Percentiles rank a stretch among this genome's conserved stretches.
Evolutionary conservation across 2,329 filamentous ascomycete genomes (phyloP).

Genomic region (Sporothrix brunneoviolacea): DNA sequence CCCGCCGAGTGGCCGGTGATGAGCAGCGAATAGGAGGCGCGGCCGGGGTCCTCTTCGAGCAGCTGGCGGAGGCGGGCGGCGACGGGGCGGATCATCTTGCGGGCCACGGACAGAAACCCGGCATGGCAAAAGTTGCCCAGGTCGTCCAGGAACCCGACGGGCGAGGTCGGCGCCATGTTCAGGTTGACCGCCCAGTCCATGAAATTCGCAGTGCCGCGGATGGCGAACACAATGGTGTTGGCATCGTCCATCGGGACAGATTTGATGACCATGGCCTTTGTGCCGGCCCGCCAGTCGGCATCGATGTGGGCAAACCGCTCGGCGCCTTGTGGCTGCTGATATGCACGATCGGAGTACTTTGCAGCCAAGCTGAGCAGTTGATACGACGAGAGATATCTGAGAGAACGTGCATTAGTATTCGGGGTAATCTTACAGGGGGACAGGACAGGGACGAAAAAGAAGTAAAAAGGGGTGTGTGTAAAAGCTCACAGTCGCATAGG

Average conservation of each 20-base stretch:
- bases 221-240: conserved; percentile 75
- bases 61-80: conserved; percentile 63
- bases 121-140: conserved; percentile 69
- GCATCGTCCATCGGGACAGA: conserved; percentile 71
- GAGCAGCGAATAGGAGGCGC: conserved; percentile 62
- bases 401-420: too few relatives aligned
- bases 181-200: conserved; percentile 86
- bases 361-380: conserved; percentile 73
- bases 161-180: conserved; percentile 58
- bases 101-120: conserved; percentile 70
- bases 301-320: conserved; percentile 64
- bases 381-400: conserved; percentile 65
- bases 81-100: conserved; percentile 67
- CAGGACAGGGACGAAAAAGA: background rate
- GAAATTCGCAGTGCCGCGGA: conserved; percentile 72
- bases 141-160: conserved; percentile 70
- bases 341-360: conserved; percentile 69
- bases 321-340: conserved; percentile 54
- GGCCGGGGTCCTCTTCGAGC: conserved; percentile 62
- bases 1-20: conserved; percentile 85
- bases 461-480: background rate
- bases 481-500: conserved; percentile 57
- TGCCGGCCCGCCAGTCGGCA: conserved; percentile 65
- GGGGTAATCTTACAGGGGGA: too few relatives aligned
- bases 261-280: conserved; percentile 81